phyloP scores from a whole-genome alignment of 495 filamentous ascomycete genomes.

The Penicillium cinerascens region DNA sequence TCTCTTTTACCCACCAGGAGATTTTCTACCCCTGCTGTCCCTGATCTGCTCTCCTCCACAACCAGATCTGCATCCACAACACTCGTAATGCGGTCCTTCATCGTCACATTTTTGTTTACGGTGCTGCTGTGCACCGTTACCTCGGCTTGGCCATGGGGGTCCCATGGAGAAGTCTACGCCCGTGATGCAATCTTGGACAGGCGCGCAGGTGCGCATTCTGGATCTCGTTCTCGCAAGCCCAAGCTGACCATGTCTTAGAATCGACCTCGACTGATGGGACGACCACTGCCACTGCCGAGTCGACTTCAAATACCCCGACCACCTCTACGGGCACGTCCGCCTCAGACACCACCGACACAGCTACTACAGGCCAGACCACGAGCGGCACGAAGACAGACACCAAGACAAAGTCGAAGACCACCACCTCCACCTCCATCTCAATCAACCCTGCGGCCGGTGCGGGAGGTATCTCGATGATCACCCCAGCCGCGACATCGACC shows the following conservation, averaged over 20 bases:
- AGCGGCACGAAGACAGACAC: constrained; percentile 25
- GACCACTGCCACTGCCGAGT: background rate
- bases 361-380: constrained; percentile 21
- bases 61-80: background rate
- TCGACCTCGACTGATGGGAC: constrained; percentile 22
- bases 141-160: constrained; percentile 50
- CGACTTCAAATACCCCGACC: background rate
- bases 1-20: constrained; percentile 14
- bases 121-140: constrained; percentile 45
- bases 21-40: background rate
- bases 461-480: constrained; percentile 80
- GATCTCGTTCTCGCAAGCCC: background rate
- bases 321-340: background rate
- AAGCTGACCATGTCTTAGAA: constrained; percentile 10
- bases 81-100: constrained; percentile 33
- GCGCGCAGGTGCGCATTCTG: constrained; percentile 29
- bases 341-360: constrained; percentile 14
- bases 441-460: constrained; percentile 58
- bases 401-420: constrained; percentile 33
- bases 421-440: constrained; percentile 40
- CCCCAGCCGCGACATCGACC: constrained; percentile 57
- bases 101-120: constrained; percentile 32
- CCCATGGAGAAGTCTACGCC: constrained; percentile 24
- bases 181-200: constrained; percentile 30
- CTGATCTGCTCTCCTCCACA: background rate